phyloP scores from a whole-genome alignment of 345 rosid species.

The Acer negundo region DNA sequence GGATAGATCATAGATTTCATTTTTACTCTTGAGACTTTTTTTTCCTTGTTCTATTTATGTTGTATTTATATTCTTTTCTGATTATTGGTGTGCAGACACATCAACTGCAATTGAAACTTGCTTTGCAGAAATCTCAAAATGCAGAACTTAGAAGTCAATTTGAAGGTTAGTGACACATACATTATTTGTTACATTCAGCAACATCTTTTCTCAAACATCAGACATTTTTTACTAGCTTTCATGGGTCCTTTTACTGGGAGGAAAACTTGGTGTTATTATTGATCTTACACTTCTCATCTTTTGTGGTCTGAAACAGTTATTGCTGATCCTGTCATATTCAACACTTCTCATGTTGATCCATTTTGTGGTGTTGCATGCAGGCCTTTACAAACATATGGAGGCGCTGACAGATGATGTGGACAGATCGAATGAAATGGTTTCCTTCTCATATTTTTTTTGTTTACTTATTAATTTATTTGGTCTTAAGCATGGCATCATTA shows the following conservation, averaged over 20 bases:
- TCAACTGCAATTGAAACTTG: conserved; percentile 79
- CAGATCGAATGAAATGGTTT: conserved; percentile 85
- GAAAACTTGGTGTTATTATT: not conserved
- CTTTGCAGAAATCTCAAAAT: conserved; percentile 84
- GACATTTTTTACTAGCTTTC: too few relatives aligned
- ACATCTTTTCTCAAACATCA: too few relatives aligned
- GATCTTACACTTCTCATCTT: not conserved
- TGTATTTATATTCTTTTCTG: not conserved
- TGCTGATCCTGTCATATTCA: not conserved
- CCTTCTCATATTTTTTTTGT: conserved; percentile 16
- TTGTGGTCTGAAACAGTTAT: not conserved
- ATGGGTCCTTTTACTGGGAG: conserved; percentile 1
- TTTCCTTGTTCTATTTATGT: not conserved
- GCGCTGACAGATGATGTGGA: conserved; percentile 78
- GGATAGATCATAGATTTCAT: not conserved
- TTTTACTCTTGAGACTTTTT: not conserved
- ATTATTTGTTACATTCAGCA: not conserved
- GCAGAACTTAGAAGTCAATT: conserved; percentile 82
- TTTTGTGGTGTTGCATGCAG: conserved; percentile 42
- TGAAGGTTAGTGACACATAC: conserved; percentile 56
- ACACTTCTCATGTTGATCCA: conserved; percentile 2
- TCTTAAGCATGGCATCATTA: not conserved
- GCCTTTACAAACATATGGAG: conserved; percentile 66
- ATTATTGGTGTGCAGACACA: conserved; percentile 65
- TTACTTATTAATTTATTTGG: not conserved